Percentiles rank a stretch among this genome's conserved stretches.
Conservation (phyloP, 495 filamentous ascomycete species). For the Acidomyces sp. region DNA sequence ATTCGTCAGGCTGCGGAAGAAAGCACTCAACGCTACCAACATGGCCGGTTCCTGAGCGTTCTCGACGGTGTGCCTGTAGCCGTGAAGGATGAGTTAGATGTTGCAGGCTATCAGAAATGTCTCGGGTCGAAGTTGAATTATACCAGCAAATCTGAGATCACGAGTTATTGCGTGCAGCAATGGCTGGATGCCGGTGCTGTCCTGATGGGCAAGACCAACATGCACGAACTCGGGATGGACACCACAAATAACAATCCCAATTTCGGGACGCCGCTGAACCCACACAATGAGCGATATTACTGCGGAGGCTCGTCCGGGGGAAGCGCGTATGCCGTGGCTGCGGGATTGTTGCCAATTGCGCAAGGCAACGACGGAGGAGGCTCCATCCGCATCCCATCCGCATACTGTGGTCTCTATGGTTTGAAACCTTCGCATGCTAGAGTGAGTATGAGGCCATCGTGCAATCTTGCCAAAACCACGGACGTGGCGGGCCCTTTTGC, state of each 20-base stretch:
- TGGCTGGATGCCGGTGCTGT: slow-evolving; percentile 68
- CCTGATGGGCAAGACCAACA: slow-evolving; percentile 71
- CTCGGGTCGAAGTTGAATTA: slow-evolving; percentile 49
- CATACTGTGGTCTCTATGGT: slow-evolving; percentile 78
- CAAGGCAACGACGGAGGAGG: slow-evolving; percentile 81
- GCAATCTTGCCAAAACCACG: slow-evolving; percentile 47
- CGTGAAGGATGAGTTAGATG: slow-evolving; percentile 72
- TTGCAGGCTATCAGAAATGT: slow-evolving; percentile 59
- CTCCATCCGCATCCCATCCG: slow-evolving; percentile 66
- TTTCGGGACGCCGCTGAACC: slow-evolving; percentile 71
- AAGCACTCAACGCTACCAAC: slow-evolving; percentile 56
- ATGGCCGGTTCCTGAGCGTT: slow-evolving; percentile 47
- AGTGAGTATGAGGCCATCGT: slow-evolving; percentile 49
- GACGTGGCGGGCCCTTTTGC: slow-evolving; percentile 67
- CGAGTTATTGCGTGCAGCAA: slow-evolving; percentile 63
- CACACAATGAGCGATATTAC: slow-evolving; percentile 67
- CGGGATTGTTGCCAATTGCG: slow-evolving; percentile 68
- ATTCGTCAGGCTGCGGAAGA: slow-evolving; percentile 54
- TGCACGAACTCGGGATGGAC: slow-evolving; percentile 83
- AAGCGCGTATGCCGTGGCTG: slow-evolving; percentile 60
- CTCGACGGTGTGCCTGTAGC: slow-evolving; percentile 80
- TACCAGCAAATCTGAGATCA: slow-evolving; percentile 35
- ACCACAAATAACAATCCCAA: slow-evolving; percentile 68
- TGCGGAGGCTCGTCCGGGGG: slow-evolving; percentile 83
- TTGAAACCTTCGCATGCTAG: slow-evolving; percentile 74